Base-by-base conservation (phyloP, 1,284 basidiomycete genomes). In the Puccinia coronata region DNA sequence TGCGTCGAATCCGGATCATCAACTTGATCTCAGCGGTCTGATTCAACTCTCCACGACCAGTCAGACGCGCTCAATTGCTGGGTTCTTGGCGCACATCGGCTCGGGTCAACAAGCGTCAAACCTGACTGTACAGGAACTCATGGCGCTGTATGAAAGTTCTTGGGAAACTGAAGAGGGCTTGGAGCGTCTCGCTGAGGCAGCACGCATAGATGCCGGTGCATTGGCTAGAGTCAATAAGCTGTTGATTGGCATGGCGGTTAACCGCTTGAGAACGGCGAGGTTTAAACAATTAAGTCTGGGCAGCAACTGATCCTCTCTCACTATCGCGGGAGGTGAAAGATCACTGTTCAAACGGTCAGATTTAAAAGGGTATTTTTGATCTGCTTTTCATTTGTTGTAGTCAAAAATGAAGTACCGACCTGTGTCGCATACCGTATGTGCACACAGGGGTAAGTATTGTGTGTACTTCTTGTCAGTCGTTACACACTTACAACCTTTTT, bases 1-100 rank as follows among this genome's bases (percentile, higher is more conserved):
- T 20, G 47, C 67, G 2, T 57, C 61, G 0, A 43, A 76, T 18
- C 74, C 74, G 3, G 61, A 65, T 23, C 67, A 70, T 70, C 76
- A 69, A 57, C 55, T 79, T 1, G 76, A 79, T 31, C 65, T 79
- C 23, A 69, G 63, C 23, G 76, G 76, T n/a, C 36, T 79, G 23
- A 65, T 79, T 43, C 76, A 79, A 57, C 43, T 79, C 23, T 79
- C 76, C 11, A 79, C 76, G 14, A 41, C 43, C 34, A 79, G 76
- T 31, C 76, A 79, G 34, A 79, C 76, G 1, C 61, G 65, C 16
- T 67, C 63, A 14, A 69, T 79, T 31, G 76, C 76, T 28, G 49
- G 43, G 25, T 79, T 79, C 49, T 70, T 79, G 51, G 49, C 76
- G 1, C 65, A 69, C 23, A n/a, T 79, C 25, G 76, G 57, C 4